Conservation (phyloP, 768 basidiomycete genomes). For the Suillus fuscotomentosus region DNA sequence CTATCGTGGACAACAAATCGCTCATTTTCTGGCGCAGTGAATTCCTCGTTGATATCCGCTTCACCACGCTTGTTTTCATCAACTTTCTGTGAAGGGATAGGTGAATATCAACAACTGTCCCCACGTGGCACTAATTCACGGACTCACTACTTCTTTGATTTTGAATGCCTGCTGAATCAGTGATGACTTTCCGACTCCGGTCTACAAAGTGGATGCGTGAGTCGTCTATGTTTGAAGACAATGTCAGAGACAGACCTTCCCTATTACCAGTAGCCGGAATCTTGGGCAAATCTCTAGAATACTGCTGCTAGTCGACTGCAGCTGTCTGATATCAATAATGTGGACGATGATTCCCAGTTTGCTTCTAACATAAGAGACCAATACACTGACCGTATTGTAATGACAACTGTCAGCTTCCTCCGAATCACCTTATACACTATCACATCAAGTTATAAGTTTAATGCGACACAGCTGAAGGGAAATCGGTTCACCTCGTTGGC, state of each 20-base stretch:
- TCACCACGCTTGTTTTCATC: slow-evolving; percentile 6
- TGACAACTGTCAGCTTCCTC: slow-evolving; percentile 1
- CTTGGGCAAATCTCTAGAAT: slow-evolving; percentile 7
- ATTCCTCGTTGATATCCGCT: slow-evolving; percentile 13
- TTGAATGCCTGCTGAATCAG: slow-evolving; percentile 8
- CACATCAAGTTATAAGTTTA: not conserved
- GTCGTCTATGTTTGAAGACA: not conserved
- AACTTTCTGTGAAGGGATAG: not conserved
- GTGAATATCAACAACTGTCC: not conserved
- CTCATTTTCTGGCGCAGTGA: slow-evolving; percentile 9
- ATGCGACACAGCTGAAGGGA: not conserved
- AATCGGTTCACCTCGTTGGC: slow-evolving; percentile 5
- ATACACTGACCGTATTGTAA: not conserved
- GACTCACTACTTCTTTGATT: slow-evolving; percentile 5
- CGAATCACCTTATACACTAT: not conserved
- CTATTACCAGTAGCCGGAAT: slow-evolving; percentile 10
- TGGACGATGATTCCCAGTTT: not conserved
- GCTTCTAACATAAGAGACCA: not conserved
- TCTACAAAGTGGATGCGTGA: slow-evolving; percentile 2
- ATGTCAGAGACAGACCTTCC: slow-evolving; percentile 4
- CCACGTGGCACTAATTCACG: not conserved
- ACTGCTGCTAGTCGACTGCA: slow-evolving; percentile 2
- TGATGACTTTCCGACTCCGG: slow-evolving; percentile 9
- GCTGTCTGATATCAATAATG: not conserved
- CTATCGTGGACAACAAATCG: slow-evolving; percentile 18